Evolutionary conservation across 345 rosid genomes (phyloP), one percentile per base, ranked within the genome.

Genomic region (Iberis pinnata): DNA sequence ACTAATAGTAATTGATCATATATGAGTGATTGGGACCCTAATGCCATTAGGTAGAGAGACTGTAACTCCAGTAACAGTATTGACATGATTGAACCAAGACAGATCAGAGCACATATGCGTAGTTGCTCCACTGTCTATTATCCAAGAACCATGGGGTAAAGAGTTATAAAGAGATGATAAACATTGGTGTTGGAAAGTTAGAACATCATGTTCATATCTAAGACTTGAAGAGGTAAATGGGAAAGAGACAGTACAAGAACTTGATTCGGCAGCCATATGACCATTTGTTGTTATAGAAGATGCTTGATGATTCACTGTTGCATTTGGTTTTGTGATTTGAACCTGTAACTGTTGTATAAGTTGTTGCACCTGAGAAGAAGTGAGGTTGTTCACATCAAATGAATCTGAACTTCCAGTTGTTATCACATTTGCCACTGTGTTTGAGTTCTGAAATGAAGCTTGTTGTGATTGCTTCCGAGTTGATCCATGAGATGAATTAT

Each of bases 41-140:
- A 1, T 26, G 20, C 20, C 51, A 15, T 47, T 26, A 4, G 36
- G 36, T 0, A 47, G 4, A 0, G 51, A 47, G 4, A 47, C 36
- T 14, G 8, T 47, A 0, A 26, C n/a, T 0, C 36, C 36, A 4
- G 36, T 3, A 0, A 26, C 19, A 4, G n/a, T 0, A 1, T 1
- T 8, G 2, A 26, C 1, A 0, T 0, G 3, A 14, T 20, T 15
- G 16, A 29, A 48, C 24, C 26, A 4, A 0, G 14, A 0, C 0
- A 48, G 2, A 9, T 48, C 22, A 4, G 38, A 48, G 3, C 38
- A 48, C 0, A 27, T 20, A 47, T 47, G 37, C 0, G 11, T 15
- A 0, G 52, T 47, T 0, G 52, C 52, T 7, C 52, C 52, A 47
- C 36, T 15, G 8, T 47, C 37, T 14, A 47, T 47, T 15, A 47